These are phyloP conservation scores for Plenodomus biglobosus DNA, from an alignment of 2,329 filamentous ascomycete genomes.

Conservation along the genomic window DNA sequence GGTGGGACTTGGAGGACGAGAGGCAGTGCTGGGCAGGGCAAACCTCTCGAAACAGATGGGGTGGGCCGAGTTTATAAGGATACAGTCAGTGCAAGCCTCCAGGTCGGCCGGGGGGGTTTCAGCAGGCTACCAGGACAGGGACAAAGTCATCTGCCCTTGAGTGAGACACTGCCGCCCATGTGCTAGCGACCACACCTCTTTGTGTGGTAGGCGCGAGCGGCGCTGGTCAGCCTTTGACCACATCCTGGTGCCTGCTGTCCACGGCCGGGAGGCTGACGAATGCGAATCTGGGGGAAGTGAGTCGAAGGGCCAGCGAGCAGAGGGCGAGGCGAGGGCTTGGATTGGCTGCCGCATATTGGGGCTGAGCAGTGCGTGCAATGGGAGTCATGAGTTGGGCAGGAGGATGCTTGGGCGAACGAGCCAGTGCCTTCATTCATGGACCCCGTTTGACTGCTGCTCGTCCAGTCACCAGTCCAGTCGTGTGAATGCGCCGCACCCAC, in stretches of 20 bases:
- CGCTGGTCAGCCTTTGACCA: conserved; percentile 1
- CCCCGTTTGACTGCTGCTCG: no score
- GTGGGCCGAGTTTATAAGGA: conserved; percentile 29
- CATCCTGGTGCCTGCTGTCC: conserved; percentile 5
- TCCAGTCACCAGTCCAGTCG: no score
- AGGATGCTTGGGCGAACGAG: conserved; percentile 10
- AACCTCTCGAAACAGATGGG: conserved; percentile 30
- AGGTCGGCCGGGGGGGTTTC: conserved; percentile 13
- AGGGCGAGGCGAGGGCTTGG: neutral
- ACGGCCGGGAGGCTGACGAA: conserved; percentile 38
- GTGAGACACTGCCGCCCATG: conserved; percentile 27
- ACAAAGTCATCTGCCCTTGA: conserved; percentile 26
- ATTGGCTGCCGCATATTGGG: conserved; percentile 4
- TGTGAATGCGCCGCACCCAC: no score
- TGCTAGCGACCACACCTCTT: conserved; percentile 15
- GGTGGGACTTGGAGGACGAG: conserved; percentile 35
- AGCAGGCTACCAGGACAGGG: conserved; percentile 28
- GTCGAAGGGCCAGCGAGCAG: conserved; percentile 29
- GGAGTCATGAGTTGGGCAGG: conserved; percentile 28
- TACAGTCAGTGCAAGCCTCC: no score
- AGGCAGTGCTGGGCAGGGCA: conserved; percentile 16
- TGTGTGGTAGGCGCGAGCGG: conserved; percentile 14
- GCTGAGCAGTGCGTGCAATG: conserved; percentile 19
- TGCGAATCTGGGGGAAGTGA: conserved; percentile 31
- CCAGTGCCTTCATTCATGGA: neutral